A percentile compares a stretch with the other conserved stretches of the same genome.
phyloP scores from a whole-genome alignment of 139 green algal species.

The Zygnema cylindricum region DNA sequence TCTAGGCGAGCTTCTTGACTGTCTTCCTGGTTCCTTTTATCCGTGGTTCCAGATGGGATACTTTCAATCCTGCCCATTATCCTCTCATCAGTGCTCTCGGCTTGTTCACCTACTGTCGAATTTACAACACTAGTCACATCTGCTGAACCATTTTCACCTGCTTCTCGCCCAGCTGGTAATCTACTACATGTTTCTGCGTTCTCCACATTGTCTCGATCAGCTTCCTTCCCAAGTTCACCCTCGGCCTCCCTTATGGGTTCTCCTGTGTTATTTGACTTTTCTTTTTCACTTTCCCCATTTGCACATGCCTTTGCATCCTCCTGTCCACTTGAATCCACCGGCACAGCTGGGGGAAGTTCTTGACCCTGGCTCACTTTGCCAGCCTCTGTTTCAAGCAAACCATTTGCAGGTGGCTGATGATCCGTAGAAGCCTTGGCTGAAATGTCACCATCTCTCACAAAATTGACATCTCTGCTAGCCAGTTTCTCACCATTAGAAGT shows the following conservation, averaged over 20 bases:
- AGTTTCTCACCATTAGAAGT: background rate
- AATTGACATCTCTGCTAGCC: background rate
- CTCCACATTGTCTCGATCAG: no score
- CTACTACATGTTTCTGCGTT: no score
- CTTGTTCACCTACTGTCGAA: background rate
- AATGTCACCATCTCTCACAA: background rate
- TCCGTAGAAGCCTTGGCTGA: background rate
- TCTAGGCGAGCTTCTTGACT: background rate
- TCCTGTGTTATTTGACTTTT: no score
- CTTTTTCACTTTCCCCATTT: background rate
- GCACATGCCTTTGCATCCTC: background rate
- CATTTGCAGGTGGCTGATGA: slow-evolving; percentile 23
- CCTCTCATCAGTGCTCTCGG: background rate
- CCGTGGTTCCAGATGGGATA: background rate
- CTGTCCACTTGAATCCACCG: background rate
- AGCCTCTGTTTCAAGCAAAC: background rate
- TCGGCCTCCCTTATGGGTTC: no score
- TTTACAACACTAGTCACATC: no score
- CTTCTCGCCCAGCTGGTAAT: no score
- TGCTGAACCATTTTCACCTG: background rate
- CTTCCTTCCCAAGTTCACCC: no score
- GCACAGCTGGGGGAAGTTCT: background rate
- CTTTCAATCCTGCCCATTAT: background rate
- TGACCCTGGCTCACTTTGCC: background rate
- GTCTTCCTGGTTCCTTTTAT: background rate